These are phyloP conservation scores for Lagerstroemia speciosa DNA, from an alignment of 345 rosid species.

Conservation along the genomic window DNA sequence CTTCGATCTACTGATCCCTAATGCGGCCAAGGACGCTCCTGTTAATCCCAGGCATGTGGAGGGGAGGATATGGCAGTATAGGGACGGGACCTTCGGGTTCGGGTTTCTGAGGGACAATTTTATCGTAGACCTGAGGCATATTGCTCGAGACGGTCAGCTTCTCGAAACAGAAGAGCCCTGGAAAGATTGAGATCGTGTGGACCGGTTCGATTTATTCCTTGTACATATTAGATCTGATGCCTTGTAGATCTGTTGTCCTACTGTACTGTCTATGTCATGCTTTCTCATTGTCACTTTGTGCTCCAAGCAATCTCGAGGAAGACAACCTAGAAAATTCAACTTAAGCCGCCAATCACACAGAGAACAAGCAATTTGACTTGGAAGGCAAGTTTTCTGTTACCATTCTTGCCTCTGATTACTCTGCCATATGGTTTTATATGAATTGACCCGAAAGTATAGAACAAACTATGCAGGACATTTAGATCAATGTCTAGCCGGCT, in stretches of 20 bases:
- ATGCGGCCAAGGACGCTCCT: constrained; percentile 18
- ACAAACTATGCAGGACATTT: too few species aligned
- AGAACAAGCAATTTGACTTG: too few species aligned
- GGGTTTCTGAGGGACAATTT: constrained; percentile 69
- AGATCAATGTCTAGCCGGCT: too few species aligned
- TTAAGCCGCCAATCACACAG: too few species aligned
- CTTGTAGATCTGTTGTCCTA: background rate
- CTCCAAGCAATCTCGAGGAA: too few species aligned
- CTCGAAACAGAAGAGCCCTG: constrained; percentile 29
- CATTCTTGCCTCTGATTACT: too few species aligned
- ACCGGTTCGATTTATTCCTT: background rate
- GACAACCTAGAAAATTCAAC: too few species aligned
- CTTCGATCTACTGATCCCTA: constrained; percentile 38
- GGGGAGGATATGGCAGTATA: constrained; percentile 81
- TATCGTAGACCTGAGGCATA: constrained; percentile 51
- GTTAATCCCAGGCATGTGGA: constrained; percentile 34
- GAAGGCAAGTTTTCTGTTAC: too few species aligned
- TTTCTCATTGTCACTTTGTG: too few species aligned
- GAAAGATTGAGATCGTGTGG: constrained; percentile 7
- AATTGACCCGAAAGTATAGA: too few species aligned
- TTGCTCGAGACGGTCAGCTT: constrained; percentile 46
- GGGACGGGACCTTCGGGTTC: constrained; percentile 63
- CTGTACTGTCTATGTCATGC: too few species aligned
- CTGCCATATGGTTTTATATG: too few species aligned
- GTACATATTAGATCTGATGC: constrained; percentile 7